A percentile compares a stretch with the other conserved stretches of the same genome.
These are phyloP conservation scores for Periconia sp. DNA, from an alignment of 2,329 filamentous ascomycete genomes.

Conservation along the genomic window DNA sequence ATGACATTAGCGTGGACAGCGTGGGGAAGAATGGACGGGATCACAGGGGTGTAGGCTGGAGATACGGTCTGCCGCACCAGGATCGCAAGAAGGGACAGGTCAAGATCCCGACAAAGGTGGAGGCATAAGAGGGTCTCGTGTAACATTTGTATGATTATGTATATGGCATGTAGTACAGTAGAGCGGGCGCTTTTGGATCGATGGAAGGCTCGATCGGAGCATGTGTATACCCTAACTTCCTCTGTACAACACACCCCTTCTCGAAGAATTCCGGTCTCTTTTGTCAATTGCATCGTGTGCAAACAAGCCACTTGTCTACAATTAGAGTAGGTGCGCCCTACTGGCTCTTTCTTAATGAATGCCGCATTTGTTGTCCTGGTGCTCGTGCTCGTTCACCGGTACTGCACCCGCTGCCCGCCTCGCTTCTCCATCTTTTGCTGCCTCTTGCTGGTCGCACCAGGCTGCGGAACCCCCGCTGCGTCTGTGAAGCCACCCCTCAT, in stretches of 20 bases:
- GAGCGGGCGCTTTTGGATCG: conserved; percentile 15
- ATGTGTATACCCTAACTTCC: conserved; percentile 7
- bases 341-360: no score
- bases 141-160: conserved; percentile 32
- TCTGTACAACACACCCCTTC: neutral
- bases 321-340: no score
- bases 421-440: conserved; percentile 60
- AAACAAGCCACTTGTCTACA: no score
- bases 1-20: conserved; percentile 62
- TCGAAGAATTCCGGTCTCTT: no score
- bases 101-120: conserved; percentile 68
- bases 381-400: conserved; percentile 44
- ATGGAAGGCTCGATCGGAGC: conserved; percentile 2
- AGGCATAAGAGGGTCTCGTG: conserved; percentile 38
- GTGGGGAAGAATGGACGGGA: conserved; percentile 62
- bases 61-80: conserved; percentile 67
- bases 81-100: conserved; percentile 68
- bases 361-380: neutral
- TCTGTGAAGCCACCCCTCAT: conserved; percentile 51
- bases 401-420: conserved; percentile 56
- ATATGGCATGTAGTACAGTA: conserved; percentile 27
- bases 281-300: no score
- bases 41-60: conserved; percentile 59
- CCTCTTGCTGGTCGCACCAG: conserved; percentile 51
- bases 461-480: conserved; percentile 47